Evolutionary conservation across 108 stramenopile genomes (phyloP), one percentile per base, ranked within the genome.

Genomic region (Pelagomonas calceolata): DNA sequence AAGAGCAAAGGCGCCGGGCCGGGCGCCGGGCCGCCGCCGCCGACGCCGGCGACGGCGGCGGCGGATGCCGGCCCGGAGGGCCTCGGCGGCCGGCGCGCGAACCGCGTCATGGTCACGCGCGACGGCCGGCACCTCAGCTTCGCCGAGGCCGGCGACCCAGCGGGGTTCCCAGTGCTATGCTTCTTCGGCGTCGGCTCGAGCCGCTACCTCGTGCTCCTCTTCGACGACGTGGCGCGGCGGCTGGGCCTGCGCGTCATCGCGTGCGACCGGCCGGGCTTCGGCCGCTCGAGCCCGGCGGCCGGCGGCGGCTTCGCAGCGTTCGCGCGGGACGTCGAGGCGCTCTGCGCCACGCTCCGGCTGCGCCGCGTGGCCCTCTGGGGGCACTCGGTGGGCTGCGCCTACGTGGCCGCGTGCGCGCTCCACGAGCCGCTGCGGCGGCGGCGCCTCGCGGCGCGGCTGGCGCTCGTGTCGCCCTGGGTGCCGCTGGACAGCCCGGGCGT

Each of bases 201-300:
- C 51, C 51, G 51, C 21, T 60, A 60, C 51, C 51, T 60, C 51
- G 51, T 60, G 21, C 51, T 60, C 7, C 51, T 60, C 10, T 26
- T 60, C 21, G 51, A 60, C 51, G 51, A 60, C 18, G 26, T 60
- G 21, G 51, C 51, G 26, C 51, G 51, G 51, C 21, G 29, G 21
- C 51, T 60, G 21, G 51, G 51, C 7, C 51, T 60, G 3, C 51
- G 51, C 51, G 51, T 60, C 51, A 60, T 60, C 51, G 18, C 51
- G 51, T 26, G 21, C 51, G 51, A 60, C 51, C 51, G 51, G 51
- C 51, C 51, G 51, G 51, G 51, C 51, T 60, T 60, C 51, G 51
- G 51, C 21, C 51, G 51, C 21, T 60, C 51, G 51, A 26, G 21
- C 3, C 7, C 51, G 21, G 1, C 0, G 21, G 10, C 21, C 21